These are phyloP conservation scores for Somion occarium DNA, from an alignment of 1,284 basidiomycete genomes.

Conservation along the genomic window DNA sequence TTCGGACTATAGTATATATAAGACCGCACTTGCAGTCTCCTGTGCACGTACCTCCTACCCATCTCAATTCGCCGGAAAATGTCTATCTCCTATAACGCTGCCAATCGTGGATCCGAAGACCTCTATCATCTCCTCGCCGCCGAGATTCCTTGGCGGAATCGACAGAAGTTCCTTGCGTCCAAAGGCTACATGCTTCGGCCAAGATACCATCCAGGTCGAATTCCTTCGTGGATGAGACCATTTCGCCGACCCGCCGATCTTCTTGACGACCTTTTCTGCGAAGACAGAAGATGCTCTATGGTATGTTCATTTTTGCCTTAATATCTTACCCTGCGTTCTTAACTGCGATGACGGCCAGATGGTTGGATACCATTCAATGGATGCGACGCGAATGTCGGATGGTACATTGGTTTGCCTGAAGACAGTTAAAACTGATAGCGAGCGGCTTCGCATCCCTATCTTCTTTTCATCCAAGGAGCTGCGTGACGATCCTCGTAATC, in stretches of 20 bases:
- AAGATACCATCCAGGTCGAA: slow-evolving; percentile 6
- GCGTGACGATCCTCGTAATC: background rate
- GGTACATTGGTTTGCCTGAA: slow-evolving; percentile 17
- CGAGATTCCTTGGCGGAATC: slow-evolving; percentile 6
- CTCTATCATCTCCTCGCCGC: no score
- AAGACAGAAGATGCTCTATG: slow-evolving; percentile 8
- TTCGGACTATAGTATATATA: no score
- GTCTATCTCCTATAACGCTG: no score
- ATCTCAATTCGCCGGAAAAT: no score
- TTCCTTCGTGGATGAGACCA: slow-evolving; percentile 12
- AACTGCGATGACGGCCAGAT: no score
- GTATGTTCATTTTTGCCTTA: no score
- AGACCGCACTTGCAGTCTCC: no score
- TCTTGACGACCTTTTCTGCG: no score
- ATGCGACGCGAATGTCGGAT: slow-evolving; percentile 11
- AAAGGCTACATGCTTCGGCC: slow-evolving; percentile 13
- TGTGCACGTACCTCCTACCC: no score
- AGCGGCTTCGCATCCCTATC: background rate
- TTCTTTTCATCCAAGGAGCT: background rate
- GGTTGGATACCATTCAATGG: slow-evolving; percentile 7
- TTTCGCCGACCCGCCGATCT: no score
- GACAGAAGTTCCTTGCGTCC: slow-evolving; percentile 4
- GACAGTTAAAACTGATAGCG: slow-evolving; percentile 6
- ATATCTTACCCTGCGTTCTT: no score
- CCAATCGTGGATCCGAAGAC: no score